These are phyloP conservation scores for Somion occarium DNA, from an alignment of 1,284 basidiomycete species.

Conservation along the genomic window DNA sequence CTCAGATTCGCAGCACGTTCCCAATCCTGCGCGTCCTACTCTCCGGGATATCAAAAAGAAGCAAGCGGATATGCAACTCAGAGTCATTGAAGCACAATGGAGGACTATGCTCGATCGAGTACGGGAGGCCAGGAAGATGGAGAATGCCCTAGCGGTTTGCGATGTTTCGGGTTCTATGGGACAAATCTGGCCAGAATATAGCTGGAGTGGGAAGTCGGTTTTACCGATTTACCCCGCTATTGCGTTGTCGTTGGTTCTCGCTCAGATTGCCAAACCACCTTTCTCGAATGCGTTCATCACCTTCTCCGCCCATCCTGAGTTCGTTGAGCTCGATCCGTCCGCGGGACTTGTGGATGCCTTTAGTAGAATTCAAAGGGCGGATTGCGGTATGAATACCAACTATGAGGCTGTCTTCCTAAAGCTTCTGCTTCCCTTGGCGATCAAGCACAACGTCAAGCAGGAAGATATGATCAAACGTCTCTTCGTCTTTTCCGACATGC, in stretches of 20 bases:
- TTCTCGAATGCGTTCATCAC: slow-evolving; percentile 66
- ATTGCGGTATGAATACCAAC: slow-evolving; percentile 60
- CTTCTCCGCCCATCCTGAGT: slow-evolving; percentile 48
- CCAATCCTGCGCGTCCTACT: not conserved
- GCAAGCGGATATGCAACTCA: slow-evolving; percentile 29
- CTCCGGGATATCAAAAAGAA: slow-evolving; percentile 21
- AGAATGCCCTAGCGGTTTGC: slow-evolving; percentile 63
- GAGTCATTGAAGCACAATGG: slow-evolving; percentile 64
- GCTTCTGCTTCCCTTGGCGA: slow-evolving; percentile 54
- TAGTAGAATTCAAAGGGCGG: slow-evolving; percentile 12
- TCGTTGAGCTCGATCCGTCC: slow-evolving; percentile 42
- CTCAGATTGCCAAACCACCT: slow-evolving; percentile 55
- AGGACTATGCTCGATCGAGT: slow-evolving; percentile 49
- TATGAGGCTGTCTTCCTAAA: slow-evolving; percentile 54
- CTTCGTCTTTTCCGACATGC: slow-evolving; percentile 76
- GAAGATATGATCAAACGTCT: slow-evolving; percentile 72
- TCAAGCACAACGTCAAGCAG: slow-evolving; percentile 46
- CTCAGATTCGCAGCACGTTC: not conserved
- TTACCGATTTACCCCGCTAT: slow-evolving; percentile 56
- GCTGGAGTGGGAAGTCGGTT: slow-evolving; percentile 10
- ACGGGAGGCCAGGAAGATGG: slow-evolving; percentile 46
- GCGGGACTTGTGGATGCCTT: slow-evolving; percentile 35
- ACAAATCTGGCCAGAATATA: not conserved
- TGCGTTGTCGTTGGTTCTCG: slow-evolving; percentile 61
- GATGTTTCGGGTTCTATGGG: slow-evolving; percentile 77